Conservation (phyloP, 768 basidiomycete genomes). For the Clitopilus passeckerianus region DNA sequence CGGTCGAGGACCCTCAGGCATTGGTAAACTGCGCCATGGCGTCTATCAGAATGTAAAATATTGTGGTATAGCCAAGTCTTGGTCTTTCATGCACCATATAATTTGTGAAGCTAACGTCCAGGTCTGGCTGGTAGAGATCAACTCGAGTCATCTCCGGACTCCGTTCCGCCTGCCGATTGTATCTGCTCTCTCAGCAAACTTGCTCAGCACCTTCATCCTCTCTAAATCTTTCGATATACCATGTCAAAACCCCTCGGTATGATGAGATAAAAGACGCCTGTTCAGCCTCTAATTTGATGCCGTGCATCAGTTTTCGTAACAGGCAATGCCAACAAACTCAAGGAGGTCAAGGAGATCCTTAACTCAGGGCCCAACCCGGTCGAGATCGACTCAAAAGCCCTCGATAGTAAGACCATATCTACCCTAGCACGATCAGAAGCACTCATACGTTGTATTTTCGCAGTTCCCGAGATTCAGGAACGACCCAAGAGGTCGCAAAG, state of each 20-base stretch:
- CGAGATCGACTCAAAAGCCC: conserved; percentile 68
- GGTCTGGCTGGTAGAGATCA: no score
- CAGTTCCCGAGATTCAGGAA: conserved; percentile 96
- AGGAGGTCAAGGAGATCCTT: conserved; percentile 84
- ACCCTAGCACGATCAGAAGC: background rate
- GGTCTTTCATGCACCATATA: no score
- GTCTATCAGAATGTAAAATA: no score
- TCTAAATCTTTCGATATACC: background rate
- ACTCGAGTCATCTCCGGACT: background rate
- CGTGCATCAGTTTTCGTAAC: conserved; percentile 80
- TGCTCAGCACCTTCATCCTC: background rate
- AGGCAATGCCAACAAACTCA: conserved; percentile 89
- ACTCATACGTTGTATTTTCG: background rate
- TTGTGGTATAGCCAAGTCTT: no score
- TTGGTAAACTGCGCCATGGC: no score
- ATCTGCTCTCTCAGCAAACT: background rate
- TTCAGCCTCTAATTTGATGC: background rate
- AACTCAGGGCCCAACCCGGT: conserved; percentile 58
- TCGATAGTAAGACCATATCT: conserved; percentile 59
- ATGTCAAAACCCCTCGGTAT: background rate
- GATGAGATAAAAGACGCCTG: background rate
- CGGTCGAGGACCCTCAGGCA: no score
- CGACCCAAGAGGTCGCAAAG: conserved; percentile 82
- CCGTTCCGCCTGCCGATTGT: background rate
- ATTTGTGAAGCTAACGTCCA: no score